Percentiles rank a stretch among this genome's conserved stretches.
Conservation (phyloP, 108 stramenopile species). For the Schizochytrium sp. region DNA sequence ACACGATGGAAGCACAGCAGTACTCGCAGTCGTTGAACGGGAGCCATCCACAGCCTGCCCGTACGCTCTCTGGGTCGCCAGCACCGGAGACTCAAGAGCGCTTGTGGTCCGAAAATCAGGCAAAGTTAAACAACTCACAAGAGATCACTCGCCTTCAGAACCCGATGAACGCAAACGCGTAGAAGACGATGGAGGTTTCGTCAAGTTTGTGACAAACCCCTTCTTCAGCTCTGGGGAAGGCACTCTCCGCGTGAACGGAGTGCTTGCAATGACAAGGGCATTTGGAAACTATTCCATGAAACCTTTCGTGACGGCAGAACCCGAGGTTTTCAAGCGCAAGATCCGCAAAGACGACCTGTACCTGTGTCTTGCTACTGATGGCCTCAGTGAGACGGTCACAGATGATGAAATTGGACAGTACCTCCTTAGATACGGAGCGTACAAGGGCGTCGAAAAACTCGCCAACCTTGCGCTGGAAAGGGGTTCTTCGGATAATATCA, state of each 20-base stretch:
- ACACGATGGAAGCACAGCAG: constrained; percentile 46
- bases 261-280: constrained; percentile 57
- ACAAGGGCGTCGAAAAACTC: constrained; percentile 8
- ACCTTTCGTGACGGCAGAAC: constrained; percentile 41
- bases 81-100: constrained; percentile 42
- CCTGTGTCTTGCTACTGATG: constrained; percentile 44
- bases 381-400: constrained; percentile 20
- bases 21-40: constrained; percentile 31
- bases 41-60: neutral
- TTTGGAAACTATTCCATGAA: constrained; percentile 59
- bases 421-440: neutral
- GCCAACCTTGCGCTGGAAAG: constrained; percentile 20
- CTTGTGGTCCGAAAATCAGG: constrained; percentile 44
- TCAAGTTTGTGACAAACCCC: constrained; percentile 30
- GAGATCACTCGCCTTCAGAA: neutral
- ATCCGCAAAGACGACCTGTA: constrained; percentile 44
- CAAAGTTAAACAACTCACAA: neutral
- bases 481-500: constrained; percentile 51
- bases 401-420: constrained; percentile 5
- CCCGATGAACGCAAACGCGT: constrained; percentile 5
- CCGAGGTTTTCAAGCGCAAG: neutral
- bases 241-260: constrained; percentile 27
- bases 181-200: constrained; percentile 6
- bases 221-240: neutral
- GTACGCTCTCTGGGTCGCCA: constrained; percentile 7